Evolutionary conservation across 148 eudicot species (phyloP), one percentile per base, ranked within the genome.

Genomic region (Dysphania ambrosioides): DNA sequence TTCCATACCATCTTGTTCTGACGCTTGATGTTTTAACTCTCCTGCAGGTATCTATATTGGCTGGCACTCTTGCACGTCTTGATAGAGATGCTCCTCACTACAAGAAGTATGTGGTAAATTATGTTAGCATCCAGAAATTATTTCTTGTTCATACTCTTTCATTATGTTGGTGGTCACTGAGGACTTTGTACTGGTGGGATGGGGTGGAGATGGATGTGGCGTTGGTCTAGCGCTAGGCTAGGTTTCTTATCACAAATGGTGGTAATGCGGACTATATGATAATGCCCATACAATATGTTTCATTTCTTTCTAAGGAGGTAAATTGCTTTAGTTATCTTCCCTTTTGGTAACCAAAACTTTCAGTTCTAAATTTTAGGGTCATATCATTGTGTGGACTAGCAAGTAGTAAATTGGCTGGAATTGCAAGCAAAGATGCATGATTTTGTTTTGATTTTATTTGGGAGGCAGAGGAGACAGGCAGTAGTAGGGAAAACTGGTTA

Each of bases 31-130:
- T 7, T 55, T 16, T 66, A 56, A 57, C 61, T 75, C 26, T 84
- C 71, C 56, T 83, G 79, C 86, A 95, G 99, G 96, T 95, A 62
- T 95, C 99, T 40, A 92, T 95, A 87, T 86, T 92, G 85, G 97
- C 98, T 71, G 99, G 99, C 36, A 95, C 99, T 42, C 84, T 95
- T 80, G 97, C 99, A 83, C 96, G 99, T 72, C 87, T 92, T 78
- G 99, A 95, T 70, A 95, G 99, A 84, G 97, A 95, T 86, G 99
- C 99, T 74, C 99, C 99, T 41, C 90, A 87, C 71, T 95, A 95
- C 82, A 95, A 89, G 75, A 90, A 92, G 97, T 95, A 89, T 74
- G 97, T 84, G 47, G 21, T 79, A 13, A 56, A 24, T 6, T 47
- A 63, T 13, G 38, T 58, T 18, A 29, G 15, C n/a, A 61, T 30